Conservation (phyloP, 495 filamentous ascomycete genomes). For the Penicillium samsonianum region DNA sequence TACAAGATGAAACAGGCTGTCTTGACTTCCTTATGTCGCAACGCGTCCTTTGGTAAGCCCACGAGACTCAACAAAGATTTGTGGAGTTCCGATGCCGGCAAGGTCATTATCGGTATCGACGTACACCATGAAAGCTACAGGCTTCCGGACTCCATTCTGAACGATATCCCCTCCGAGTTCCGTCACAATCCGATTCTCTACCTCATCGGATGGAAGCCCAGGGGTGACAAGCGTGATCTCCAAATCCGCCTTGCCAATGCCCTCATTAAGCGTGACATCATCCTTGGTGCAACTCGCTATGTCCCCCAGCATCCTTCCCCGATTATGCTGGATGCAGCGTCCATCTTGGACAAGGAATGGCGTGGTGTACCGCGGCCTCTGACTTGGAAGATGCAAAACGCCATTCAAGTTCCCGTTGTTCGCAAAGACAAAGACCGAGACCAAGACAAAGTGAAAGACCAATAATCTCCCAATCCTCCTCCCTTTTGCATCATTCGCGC, state of each 20-base stretch:
- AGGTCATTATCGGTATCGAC: slow-evolving; percentile 43
- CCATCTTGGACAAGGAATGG: slow-evolving; percentile 36
- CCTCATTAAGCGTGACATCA: slow-evolving; percentile 35
- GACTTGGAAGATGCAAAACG: slow-evolving; percentile 36
- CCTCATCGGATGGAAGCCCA: slow-evolving; percentile 21
- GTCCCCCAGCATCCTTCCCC: slow-evolving; percentile 23
- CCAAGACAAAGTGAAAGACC: not conserved
- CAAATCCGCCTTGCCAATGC: slow-evolving; percentile 29
- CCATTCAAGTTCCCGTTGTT: slow-evolving; percentile 30
- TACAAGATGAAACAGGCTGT: slow-evolving; percentile 37
- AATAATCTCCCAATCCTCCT: not conserved
- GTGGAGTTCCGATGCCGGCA: slow-evolving; percentile 37
- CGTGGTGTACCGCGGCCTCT: slow-evolving; percentile 24
- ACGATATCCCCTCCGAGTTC: slow-evolving; percentile 33
- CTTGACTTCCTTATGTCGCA: slow-evolving; percentile 30
- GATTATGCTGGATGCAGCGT: slow-evolving; percentile 39
- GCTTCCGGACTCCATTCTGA: slow-evolving; percentile 12
- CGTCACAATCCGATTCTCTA: slow-evolving; percentile 32
- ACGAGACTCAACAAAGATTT: slow-evolving; percentile 13
- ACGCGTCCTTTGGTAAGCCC: slow-evolving; percentile 14
- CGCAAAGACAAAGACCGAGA: slow-evolving; percentile 1
- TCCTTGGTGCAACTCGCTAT: slow-evolving; percentile 19
- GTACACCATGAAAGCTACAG: slow-evolving; percentile 18
- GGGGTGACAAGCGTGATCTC: slow-evolving; percentile 25
- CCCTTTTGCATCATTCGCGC: not conserved